Percentiles rank a stretch among this genome's conserved stretches.
These are phyloP conservation scores for Gracilaria domingensis DNA, from an alignment of 23 red algal genomes.

Conservation along the genomic window DNA sequence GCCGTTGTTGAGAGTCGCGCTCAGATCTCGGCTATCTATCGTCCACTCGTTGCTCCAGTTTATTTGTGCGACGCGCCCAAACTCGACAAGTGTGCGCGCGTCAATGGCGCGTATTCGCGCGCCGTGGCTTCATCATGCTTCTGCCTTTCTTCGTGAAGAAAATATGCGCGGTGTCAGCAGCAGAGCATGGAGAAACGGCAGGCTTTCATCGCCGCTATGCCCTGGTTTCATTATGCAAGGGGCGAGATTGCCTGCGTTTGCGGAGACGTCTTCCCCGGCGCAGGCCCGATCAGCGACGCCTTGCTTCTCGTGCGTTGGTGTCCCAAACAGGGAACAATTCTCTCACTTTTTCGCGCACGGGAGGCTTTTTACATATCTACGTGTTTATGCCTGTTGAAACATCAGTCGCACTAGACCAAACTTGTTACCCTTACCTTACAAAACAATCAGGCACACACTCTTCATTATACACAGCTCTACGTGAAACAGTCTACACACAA, in stretches of 20 bases:
- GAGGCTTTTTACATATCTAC: background rate
- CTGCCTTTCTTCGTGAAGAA: background rate
- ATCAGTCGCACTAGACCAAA: no score
- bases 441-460: constrained; percentile 8
- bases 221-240: background rate
- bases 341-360: background rate
- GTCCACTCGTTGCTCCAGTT: constrained; percentile 17
- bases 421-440: background rate
- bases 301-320: background rate
- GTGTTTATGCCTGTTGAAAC: no score
- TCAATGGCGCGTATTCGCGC: background rate
- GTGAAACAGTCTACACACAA: background rate
- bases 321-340: background rate
- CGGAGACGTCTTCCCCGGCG: background rate
- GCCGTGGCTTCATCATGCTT: background rate
- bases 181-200: background rate
- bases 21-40: constrained; percentile 16
- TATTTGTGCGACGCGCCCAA: background rate
- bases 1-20: no score
- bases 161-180: constrained; percentile 1
- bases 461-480: background rate
- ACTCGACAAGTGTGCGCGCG: background rate
- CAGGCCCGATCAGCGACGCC: background rate
- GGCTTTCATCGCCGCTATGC: no score
- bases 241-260: background rate